phyloP scores from a whole-genome alignment of 1,284 basidiomycete species.

The Pseudozyma sp. region DNA sequence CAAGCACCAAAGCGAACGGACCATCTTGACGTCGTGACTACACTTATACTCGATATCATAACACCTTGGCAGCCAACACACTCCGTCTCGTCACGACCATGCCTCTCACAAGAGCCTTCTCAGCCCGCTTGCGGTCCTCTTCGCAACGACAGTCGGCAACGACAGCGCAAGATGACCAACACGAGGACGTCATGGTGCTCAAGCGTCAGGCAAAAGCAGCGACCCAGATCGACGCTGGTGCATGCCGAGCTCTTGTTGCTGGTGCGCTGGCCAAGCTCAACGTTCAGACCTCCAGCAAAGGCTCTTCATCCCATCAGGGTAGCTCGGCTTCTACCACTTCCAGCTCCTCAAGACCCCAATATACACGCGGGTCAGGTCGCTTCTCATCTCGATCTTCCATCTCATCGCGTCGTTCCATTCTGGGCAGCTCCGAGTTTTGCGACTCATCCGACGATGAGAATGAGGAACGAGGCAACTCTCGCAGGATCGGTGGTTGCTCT shows the following conservation, averaged over 20 bases:
- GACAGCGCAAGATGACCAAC: background rate
- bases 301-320: constrained; percentile 13
- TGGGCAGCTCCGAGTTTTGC: constrained; percentile 45
- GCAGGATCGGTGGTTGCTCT: constrained; percentile 55
- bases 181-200: constrained; percentile 24
- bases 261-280: constrained; percentile 33
- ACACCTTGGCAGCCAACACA: background rate
- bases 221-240: background rate
- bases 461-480: constrained; percentile 9
- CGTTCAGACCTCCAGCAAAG: constrained; percentile 20
- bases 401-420: constrained; percentile 37
- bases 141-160: constrained; percentile 20
- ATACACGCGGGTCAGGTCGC: constrained; percentile 18
- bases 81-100: constrained; percentile 3
- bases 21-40: too few species aligned
- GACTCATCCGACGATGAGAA: constrained; percentile 54
- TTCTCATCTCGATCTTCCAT: constrained; percentile 35
- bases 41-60: background rate
- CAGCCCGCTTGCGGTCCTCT: constrained; percentile 29
- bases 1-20: background rate
- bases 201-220: constrained; percentile 24
- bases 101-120: constrained; percentile 47
- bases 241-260: constrained; percentile 22
- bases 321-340: constrained; percentile 23
- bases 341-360: constrained; percentile 18